Conservation (phyloP, 305 asterid genomes). For the Fraxinus paxiana region DNA sequence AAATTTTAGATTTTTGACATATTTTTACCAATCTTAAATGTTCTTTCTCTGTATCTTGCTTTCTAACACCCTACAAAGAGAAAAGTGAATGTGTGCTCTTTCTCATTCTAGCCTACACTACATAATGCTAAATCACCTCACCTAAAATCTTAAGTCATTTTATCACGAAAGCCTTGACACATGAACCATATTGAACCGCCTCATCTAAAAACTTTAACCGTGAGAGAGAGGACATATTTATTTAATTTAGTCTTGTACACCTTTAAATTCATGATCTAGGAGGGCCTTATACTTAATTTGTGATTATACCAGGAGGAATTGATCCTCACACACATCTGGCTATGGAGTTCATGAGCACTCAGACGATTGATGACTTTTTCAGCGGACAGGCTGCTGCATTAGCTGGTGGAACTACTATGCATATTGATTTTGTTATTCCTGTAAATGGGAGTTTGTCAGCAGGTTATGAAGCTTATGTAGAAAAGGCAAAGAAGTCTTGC, state of each 20-base stretch:
- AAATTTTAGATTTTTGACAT: neutral
- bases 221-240: neutral
- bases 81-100: neutral
- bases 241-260: neutral
- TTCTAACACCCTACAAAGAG: neutral
- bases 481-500: slow-evolving; percentile 70
- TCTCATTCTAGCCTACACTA: neutral
- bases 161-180: neutral
- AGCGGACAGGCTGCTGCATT: slow-evolving; percentile 97
- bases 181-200: neutral
- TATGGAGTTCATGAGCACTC: slow-evolving; percentile 91
- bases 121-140: neutral
- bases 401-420: slow-evolving; percentile 99
- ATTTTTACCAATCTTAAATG: neutral
- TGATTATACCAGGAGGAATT: slow-evolving; percentile 72
- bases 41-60: neutral
- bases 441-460: slow-evolving; percentile 79
- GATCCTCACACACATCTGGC: slow-evolving; percentile 99
- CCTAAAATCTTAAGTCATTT: neutral
- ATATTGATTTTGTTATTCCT: slow-evolving; percentile 91
- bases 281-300: neutral
- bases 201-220: neutral
- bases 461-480: slow-evolving; percentile 69
- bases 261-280: neutral
- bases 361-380: slow-evolving; percentile 78